Conservation (phyloP, 805 yeast genomes). For the Middelhovenomyces tepae region DNA sequence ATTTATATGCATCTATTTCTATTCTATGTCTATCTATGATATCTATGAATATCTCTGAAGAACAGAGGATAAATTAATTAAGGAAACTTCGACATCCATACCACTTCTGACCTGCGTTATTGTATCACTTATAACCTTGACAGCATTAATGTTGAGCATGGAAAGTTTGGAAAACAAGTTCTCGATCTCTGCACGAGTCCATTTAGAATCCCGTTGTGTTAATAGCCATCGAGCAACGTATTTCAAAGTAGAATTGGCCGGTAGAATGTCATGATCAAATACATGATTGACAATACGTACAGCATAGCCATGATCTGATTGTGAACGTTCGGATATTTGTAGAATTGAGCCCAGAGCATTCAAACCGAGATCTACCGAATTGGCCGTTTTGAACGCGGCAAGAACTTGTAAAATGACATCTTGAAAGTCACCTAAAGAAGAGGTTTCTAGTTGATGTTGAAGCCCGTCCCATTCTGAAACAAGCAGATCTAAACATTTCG, state of each 20-base stretch:
- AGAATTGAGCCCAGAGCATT: slow-evolving; percentile 13
- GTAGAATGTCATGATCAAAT: slow-evolving; percentile 15
- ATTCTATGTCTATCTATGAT: too few relatives aligned
- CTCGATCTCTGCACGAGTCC: slow-evolving; percentile 14
- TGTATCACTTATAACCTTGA: too few relatives aligned
- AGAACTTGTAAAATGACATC: slow-evolving; percentile 20
- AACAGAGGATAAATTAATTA: not conserved
- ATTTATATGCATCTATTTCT: too few relatives aligned
- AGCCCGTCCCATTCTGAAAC: slow-evolving; percentile 16
- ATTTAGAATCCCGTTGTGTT: too few relatives aligned
- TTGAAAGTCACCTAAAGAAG: slow-evolving; percentile 8
- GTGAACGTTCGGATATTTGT: slow-evolving; percentile 8
- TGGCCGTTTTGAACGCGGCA: slow-evolving; percentile 16
- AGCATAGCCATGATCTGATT: slow-evolving; percentile 4
- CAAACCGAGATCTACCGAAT: slow-evolving; percentile 10
- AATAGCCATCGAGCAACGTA: slow-evolving; percentile 13
- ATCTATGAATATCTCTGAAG: not conserved
- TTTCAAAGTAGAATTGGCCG: slow-evolving; percentile 8
- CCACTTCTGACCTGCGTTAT: slow-evolving; percentile 12
- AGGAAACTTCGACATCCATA: slow-evolving; percentile 13
- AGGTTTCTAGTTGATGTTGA: not conserved
- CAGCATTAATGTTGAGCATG: slow-evolving; percentile 7
- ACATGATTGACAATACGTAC: slow-evolving; percentile 11
- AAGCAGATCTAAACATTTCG: slow-evolving; percentile 14
- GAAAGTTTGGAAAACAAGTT: slow-evolving; percentile 13